Conservation (phyloP, 805 yeast genomes). For the Candida tammaniensis region DNA sequence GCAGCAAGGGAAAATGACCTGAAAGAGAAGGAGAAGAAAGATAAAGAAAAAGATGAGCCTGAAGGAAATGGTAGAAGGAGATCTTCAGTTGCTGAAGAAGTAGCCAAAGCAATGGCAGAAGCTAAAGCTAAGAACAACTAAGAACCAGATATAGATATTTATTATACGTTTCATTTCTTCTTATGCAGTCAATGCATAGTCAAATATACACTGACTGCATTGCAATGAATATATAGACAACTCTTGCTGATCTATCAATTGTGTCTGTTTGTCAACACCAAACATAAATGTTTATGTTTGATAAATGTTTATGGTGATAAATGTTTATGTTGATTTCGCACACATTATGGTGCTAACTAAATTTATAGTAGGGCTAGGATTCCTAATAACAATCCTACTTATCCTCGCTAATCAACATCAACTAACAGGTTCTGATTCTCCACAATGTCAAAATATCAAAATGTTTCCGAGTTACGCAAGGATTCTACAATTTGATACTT, state of each 20-base stretch:
- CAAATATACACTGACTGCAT: too few species aligned
- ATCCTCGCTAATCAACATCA: constrained; percentile 16
- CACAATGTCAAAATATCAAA: constrained; percentile 61
- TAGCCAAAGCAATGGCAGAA: constrained; percentile 3
- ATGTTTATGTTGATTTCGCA: not conserved
- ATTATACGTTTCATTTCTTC: too few species aligned
- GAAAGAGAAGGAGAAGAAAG: constrained; percentile 4
- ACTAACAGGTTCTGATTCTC: constrained; percentile 29
- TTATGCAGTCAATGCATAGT: too few species aligned
- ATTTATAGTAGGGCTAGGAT: constrained; percentile 1
- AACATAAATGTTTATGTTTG: too few species aligned
- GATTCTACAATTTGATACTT: constrained; percentile 66
- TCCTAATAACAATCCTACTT: constrained; percentile 7
- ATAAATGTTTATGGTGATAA: too few species aligned
- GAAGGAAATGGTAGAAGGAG: constrained; percentile 3
- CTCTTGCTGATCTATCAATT: too few species aligned
- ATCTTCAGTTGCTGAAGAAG: constrained; percentile 6
- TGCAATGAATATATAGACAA: too few species aligned
- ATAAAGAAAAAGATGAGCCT: constrained; percentile 3
- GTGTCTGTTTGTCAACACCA: too few species aligned
- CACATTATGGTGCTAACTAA: not conserved
- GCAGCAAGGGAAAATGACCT: constrained; percentile 2
- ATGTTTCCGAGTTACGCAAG: constrained; percentile 86
- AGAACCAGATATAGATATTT: too few species aligned
- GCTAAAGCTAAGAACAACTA: too few species aligned